Percentiles rank a stretch among this genome's conserved stretches.
These are phyloP conservation scores for Mortierella sp. DNA, from an alignment of 371 early-diverging fungal species.

Conservation along the genomic window DNA sequence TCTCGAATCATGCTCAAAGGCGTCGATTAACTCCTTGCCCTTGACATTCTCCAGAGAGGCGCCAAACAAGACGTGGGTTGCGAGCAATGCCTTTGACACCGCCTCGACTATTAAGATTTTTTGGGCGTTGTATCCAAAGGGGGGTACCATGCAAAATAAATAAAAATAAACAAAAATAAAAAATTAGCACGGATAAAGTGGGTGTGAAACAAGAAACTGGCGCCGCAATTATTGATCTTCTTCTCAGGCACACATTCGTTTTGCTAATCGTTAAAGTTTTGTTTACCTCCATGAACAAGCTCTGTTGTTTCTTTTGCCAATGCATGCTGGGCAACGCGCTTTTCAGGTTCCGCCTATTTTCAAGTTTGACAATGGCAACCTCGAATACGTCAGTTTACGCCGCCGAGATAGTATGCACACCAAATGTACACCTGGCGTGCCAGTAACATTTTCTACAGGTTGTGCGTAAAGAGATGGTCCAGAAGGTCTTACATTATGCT, in stretches of 20 bases:
- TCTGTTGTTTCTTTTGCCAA: slow-evolving; percentile 91
- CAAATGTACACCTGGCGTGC: neutral
- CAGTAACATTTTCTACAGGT: neutral
- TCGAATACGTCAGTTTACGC: neutral
- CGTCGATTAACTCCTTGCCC: slow-evolving; percentile 74
- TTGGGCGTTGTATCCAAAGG: neutral
- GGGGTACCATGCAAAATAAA: neutral
- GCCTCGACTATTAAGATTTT: slow-evolving; percentile 61
- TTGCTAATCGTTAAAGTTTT: neutral
- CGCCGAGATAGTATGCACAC: neutral
- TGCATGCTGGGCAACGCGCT: slow-evolving; percentile 77
- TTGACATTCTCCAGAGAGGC: slow-evolving; percentile 60
- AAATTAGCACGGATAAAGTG: slow-evolving; percentile 1
- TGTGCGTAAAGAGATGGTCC: neutral
- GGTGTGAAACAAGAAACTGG: neutral
- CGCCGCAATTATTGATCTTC: neutral
- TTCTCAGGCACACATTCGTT: neutral
- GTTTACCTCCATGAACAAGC: slow-evolving; percentile 88
- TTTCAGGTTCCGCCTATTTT: slow-evolving; percentile 69
- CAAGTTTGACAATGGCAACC: slow-evolving; percentile 1
- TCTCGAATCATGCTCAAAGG: slow-evolving; percentile 79
- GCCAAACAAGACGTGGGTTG: slow-evolving; percentile 82
- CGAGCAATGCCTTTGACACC: slow-evolving; percentile 73
- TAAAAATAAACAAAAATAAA: slow-evolving; percentile 7
- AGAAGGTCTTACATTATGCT: slow-evolving; percentile 68